phyloP scores from a whole-genome alignment of 169 alveolate genomes.

The Perkinsus marinus region DNA sequence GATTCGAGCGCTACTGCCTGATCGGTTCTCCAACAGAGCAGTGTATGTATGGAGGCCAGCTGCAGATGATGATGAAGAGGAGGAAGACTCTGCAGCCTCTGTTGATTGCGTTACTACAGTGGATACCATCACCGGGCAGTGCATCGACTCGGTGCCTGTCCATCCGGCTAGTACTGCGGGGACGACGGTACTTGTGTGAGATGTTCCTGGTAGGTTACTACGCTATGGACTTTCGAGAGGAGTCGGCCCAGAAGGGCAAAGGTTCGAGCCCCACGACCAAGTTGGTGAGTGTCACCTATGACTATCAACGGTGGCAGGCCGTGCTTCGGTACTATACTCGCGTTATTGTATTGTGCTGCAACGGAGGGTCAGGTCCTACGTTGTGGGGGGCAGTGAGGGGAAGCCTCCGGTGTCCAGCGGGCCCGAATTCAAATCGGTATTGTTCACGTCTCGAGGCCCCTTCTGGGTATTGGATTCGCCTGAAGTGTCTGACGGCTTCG shows the following conservation, averaged over 20 bases:
- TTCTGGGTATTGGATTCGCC: not conserved
- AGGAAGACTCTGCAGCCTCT: not conserved
- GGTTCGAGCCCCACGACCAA: not conserved
- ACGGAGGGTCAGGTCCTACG: not conserved
- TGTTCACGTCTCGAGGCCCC: not conserved
- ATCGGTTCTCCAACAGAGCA: not conserved
- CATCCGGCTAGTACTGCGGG: not conserved
- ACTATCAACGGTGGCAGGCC: not conserved
- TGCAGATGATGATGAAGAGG: not conserved
- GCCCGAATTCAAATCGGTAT: not conserved
- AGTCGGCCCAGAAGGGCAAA: not conserved
- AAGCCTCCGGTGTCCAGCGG: not conserved
- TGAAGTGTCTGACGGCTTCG: not conserved
- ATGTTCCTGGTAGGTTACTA: not conserved
- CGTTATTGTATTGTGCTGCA: not conserved
- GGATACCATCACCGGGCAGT: not conserved
- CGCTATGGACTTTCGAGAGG: not conserved
- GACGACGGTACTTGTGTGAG: not conserved
- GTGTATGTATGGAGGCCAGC: not conserved
- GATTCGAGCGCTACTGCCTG: not conserved
- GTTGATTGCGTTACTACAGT: not conserved
- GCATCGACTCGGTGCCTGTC: not conserved
- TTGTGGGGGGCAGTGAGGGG: not conserved
- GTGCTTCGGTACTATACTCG: not conserved
- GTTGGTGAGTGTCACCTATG: not conserved